Evolutionary conservation across 208 protist genomes (phyloP).

Genomic region (Leishmania gerbilli): DNA sequence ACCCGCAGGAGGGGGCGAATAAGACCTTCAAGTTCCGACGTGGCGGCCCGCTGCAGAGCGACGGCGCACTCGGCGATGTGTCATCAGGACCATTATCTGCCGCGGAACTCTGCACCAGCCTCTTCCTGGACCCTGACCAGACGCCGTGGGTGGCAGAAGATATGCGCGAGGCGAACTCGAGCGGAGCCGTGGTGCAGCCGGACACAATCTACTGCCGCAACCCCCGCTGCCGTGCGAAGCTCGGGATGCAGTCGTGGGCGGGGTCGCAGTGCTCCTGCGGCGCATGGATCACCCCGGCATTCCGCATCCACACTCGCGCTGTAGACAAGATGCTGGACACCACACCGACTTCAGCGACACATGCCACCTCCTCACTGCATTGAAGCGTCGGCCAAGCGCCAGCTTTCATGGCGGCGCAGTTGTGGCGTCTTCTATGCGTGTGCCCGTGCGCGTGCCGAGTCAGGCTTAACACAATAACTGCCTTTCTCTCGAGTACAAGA

Average conservation of each 20-base stretch:
- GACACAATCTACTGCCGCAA: constrained; percentile 89
- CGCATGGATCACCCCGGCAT: constrained; percentile 83
- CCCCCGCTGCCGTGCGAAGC: constrained; percentile 59
- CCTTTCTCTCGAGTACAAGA: neutral
- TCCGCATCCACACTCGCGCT: constrained; percentile 69
- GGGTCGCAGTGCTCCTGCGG: constrained; percentile 87
- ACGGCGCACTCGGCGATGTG: constrained; percentile 5
- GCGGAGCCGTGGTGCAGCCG: constrained; percentile 49
- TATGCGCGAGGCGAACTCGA: constrained; percentile 43
- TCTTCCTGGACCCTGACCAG: constrained; percentile 81
- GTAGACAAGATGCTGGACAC: constrained; percentile 50
- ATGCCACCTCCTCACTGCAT: neutral
- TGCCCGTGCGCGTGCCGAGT: neutral
- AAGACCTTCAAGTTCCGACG: constrained; percentile 51
- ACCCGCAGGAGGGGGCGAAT: constrained; percentile 36
- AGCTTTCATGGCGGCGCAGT: neutral
- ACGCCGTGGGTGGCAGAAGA: constrained; percentile 72
- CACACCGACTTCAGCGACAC: neutral
- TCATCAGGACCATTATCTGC: neutral
- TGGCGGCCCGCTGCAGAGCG: constrained; percentile 6
- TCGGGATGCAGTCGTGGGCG: constrained; percentile 86
- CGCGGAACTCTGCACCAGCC: constrained; percentile 64
- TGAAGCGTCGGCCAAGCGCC: neutral
- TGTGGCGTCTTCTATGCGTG: neutral
- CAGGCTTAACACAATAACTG: neutral